Evolutionary conservation across 768 basidiomycete genomes (phyloP), one percentile per base, ranked within the genome.

Genomic region (Mycena rebaudengoi): DNA sequence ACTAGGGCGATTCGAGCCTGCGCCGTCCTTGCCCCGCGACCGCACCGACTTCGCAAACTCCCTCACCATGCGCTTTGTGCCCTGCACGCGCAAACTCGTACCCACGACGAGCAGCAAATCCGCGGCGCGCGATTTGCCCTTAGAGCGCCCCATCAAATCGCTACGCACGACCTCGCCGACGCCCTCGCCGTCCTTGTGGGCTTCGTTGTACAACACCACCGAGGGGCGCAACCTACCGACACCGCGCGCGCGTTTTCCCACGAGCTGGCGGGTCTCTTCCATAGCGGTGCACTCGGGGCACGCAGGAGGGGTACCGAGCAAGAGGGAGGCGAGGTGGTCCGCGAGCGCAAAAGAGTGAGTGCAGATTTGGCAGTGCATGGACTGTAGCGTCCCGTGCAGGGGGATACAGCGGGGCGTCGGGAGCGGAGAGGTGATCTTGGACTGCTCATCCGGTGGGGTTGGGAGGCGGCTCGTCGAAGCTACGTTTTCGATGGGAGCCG

Each of bases 201-300:
- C 81, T 74, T 97, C 96, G 66, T 95, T 95, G 73, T 98, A 98
- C 23, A 98, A 77, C 0, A 98, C 94, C 3, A 98, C 94, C 55
- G 91, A 92, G 0, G 95, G 92, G 33, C 95, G 86, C 44, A 98
- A 80, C 66, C 85, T 85, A 0, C 96, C 96, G 26, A 95, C 83
- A 3, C 91, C 90, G 45, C 95, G 80, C 5, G 89, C 85, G 16
- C 96, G 88, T 74, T 95, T 94, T 14, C 91, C 92, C 10, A 90
- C 76, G 29, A 92, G 79, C 62, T 88, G 85, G 35, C 96, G 87
- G 16, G 89, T 88, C 58, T 82, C 79, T 69, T 94, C 89, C 74
- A 88, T 80, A 21, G 86, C 80, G 7, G 82, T 83, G 76, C 96
- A 98, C 62, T 90, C 87, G 0, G 95, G 93, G 75, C 96, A 98